A percentile compares a stretch with the other conserved stretches of the same genome.
Conservation (phyloP, 2,329 filamentous ascomycete species). For the Byssothecium circinans region DNA sequence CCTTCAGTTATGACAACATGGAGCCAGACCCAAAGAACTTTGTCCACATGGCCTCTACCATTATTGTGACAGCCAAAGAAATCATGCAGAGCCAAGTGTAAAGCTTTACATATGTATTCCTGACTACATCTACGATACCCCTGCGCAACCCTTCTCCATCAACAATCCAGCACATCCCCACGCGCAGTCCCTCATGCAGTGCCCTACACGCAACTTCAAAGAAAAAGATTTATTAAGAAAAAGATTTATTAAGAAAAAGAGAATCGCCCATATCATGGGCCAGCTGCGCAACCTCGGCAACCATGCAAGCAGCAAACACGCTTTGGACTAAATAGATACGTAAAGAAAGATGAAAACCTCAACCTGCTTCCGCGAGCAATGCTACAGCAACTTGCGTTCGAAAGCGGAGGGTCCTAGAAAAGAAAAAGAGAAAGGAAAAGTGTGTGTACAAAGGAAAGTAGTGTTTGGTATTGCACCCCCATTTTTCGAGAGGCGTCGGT, state of each 20-base stretch:
- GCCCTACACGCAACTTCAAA: neutral
- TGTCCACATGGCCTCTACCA: too few species aligned
- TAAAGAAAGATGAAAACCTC: neutral
- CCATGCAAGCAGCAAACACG: neutral
- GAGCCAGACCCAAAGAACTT: too few species aligned
- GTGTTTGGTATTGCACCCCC: conserved; percentile 9
- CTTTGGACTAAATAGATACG: neutral
- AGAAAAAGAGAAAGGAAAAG: neutral
- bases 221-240: neutral
- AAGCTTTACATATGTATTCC: neutral
- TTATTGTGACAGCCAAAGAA: too few species aligned
- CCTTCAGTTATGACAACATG: too few species aligned
- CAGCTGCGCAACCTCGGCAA: neutral
- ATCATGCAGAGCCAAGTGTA: too few species aligned
- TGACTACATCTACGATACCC: neutral
- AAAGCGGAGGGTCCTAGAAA: neutral
- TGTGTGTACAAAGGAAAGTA: conserved; percentile 3
- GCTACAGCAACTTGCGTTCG: conserved; percentile 16
- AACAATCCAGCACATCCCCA: conserved; percentile 7
- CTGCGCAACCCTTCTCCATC: neutral
- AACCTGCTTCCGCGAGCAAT: conserved; percentile 30
- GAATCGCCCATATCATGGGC: neutral
- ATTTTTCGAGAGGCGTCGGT: neutral
- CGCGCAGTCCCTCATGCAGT: neutral
- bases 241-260: neutral